Base-by-base conservation (phyloP, 2,329 filamentous ascomycete species). In the Xylaria hypoxylon region DNA sequence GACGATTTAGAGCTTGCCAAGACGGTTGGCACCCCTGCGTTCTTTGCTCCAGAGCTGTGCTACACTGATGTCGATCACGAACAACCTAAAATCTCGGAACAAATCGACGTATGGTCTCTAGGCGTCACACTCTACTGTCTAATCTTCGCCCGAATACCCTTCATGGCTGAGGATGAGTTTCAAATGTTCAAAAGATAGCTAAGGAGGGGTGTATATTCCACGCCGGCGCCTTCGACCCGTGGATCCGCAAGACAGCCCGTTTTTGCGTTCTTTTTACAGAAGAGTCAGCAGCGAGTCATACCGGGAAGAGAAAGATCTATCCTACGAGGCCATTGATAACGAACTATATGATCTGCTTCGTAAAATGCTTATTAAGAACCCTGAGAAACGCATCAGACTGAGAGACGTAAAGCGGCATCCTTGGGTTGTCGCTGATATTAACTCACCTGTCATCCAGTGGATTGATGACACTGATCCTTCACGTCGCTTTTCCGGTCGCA, bases 1-100 rank as follows among this genome's bases (percentile, higher is more conserved):
- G 93, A 97, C 77, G 94, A 97, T 69, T 89, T 97, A 67, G 96
- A 98, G 77, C 84, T 99, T n/a, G 95, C 96, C 67, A 98, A 98
- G 83, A 98, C 96, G 1, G 96, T 98, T 5, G 96, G 96, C 59
- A 99, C 96, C 0, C 96, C 96, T 5, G 96, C 95, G 1, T 99
- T 99, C 80, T 99, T 97, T 76, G 96, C 96, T 1, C 96, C 96
- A 3, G 96, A 99, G 78, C 85, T 99, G 42, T 99, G 96, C 80
- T 96, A 94, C 77, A 96, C 93, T 1, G 94, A 96, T 68, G 80
- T 89, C 26, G 90, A 89, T 68, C 85, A 80, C 73, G 89, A 86
- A 75, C 91, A 86, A 74, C 93, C 86, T 71, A 95, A 86, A 81
- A 90, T 99, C 45, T 97, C 94, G 4, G 93, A 93, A 73, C 93